Conservation (phyloP, 1,139 yeast genomes). For the Citeromyces siamensis region DNA sequence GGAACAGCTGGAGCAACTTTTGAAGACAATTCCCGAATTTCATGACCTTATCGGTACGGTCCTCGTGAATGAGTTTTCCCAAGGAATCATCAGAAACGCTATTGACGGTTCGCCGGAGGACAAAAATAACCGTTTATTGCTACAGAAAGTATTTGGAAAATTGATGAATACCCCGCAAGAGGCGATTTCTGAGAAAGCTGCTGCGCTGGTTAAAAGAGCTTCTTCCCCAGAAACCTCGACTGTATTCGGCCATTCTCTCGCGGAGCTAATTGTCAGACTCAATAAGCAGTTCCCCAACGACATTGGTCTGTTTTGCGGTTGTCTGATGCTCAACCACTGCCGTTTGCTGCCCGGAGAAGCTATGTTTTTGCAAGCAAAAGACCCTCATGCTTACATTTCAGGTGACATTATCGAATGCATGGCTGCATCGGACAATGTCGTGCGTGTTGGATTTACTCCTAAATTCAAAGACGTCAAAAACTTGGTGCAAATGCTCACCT, state of each 20-base stretch:
- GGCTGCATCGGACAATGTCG: conserved; percentile 99
- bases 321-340: conserved; percentile 84
- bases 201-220: conserved; percentile 51
- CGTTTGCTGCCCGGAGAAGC: conserved; percentile 85
- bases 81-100: conserved; percentile 28
- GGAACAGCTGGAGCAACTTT: conserved; percentile 54
- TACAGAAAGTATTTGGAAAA: conserved; percentile 65
- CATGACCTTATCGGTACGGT: conserved; percentile 56
- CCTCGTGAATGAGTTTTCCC: conserved; percentile 36
- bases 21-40: conserved; percentile 67
- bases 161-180: conserved; percentile 70
- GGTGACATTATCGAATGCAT: conserved; percentile 98
- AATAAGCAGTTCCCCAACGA: conserved; percentile 87
- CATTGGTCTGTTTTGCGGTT: conserved; percentile 92
- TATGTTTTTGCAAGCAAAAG: conserved; percentile 92
- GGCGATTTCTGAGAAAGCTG: conserved; percentile 41
- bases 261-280: conserved; percentile 63
- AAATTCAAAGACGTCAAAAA: conserved; percentile 91
- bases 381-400: conserved; percentile 93
- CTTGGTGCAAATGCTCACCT: conserved; percentile 84
- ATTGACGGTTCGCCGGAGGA: conserved; percentile 39
- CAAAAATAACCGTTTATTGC: conserved; percentile 40
- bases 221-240: conserved; percentile 25
- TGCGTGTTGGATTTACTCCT: conserved; percentile 97
- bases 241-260: conserved; percentile 37